A percentile compares a stretch with the other conserved stretches of the same genome.
phyloP scores from a whole-genome alignment of 1,284 basidiomycete species.

The Cryptococcus sp. region DNA sequence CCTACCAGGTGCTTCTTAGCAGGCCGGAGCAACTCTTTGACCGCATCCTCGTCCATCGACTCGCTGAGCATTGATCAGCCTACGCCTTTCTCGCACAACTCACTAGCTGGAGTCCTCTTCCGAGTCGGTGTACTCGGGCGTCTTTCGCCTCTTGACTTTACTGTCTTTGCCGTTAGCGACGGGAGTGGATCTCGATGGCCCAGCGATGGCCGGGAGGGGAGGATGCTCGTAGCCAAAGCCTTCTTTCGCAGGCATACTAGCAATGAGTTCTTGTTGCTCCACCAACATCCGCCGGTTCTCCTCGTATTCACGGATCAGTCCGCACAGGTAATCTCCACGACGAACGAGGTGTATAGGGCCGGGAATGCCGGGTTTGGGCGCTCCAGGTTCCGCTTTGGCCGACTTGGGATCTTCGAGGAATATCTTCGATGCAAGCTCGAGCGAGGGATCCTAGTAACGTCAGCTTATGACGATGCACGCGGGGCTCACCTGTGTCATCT shows the following conservation, averaged over 20 bases:
- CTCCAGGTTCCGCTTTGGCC: constrained; percentile 37
- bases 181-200: constrained; percentile 21
- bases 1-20: constrained; percentile 93
- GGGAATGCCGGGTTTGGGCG: constrained; percentile 63
- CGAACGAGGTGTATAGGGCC: constrained; percentile 97
- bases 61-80: constrained; percentile 59
- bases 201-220: constrained; percentile 21
- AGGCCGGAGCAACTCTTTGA: constrained; percentile 93
- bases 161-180: constrained; percentile 12
- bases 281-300: constrained; percentile 77
- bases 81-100: constrained; percentile 38
- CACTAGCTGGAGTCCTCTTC: constrained; percentile 74
- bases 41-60: constrained; percentile 93
- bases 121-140: constrained; percentile 88
- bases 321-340: constrained; percentile 85
- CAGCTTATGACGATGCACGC: constrained; percentile 9
- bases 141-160: constrained; percentile 81
- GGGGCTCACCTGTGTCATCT: constrained; percentile 61
- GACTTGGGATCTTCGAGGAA: constrained; percentile 96
- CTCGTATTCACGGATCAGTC: constrained; percentile 86
- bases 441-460: constrained; percentile 66
- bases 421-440: constrained; percentile 87
- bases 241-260: constrained; percentile 48
- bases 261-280: constrained; percentile 59
- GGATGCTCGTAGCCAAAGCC: constrained; percentile 49